A percentile compares a stretch with the other conserved stretches of the same genome.
Conservation (phyloP, 1,284 basidiomycete genomes). For the Papiliotrema laurentii region DNA sequence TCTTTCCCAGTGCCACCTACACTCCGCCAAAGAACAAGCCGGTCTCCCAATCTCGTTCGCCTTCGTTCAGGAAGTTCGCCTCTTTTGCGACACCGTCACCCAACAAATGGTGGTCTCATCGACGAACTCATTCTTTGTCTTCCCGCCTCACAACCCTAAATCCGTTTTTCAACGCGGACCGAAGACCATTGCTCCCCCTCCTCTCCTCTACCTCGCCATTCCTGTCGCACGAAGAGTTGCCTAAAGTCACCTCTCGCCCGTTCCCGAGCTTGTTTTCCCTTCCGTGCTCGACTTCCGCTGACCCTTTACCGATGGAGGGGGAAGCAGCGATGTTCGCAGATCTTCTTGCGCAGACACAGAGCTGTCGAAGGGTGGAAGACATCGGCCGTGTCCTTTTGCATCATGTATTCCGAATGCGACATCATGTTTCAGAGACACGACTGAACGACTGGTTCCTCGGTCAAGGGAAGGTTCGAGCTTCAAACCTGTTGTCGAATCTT, state of each 20-base stretch:
- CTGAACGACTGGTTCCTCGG: conserved; percentile 34
- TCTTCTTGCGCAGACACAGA: conserved; percentile 9
- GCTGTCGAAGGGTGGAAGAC: conserved; percentile 6
- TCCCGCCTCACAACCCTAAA: conserved; percentile 2
- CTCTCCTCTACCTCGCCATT: conserved; percentile 6
- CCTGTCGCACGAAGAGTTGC: not conserved
- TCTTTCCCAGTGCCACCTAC: too few species aligned
- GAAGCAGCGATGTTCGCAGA: not conserved
- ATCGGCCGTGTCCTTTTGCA: conserved; percentile 17
- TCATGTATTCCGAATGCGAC: conserved; percentile 24
- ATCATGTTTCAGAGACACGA: conserved; percentile 16
- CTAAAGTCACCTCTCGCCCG: not conserved
- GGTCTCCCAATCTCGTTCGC: not conserved
- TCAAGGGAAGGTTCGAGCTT: conserved; percentile 17
- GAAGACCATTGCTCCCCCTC: conserved; percentile 30
- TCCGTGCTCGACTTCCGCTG: not conserved
- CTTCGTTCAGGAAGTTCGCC: conserved; percentile 9
- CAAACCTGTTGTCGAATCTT: conserved; percentile 13
- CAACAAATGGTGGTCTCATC: conserved; percentile 25
- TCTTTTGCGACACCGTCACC: not conserved
- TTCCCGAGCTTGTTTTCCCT: not conserved
- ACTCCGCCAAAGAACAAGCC: too few species aligned
- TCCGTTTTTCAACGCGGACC: conserved; percentile 10
- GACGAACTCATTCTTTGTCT: conserved; percentile 11
- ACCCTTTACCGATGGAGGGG: not conserved